Percentiles rank a stretch among this genome's conserved stretches.
These are phyloP conservation scores for Macrolepiota fuliginosa DNA, from an alignment of 768 basidiomycete genomes.

Conservation along the genomic window DNA sequence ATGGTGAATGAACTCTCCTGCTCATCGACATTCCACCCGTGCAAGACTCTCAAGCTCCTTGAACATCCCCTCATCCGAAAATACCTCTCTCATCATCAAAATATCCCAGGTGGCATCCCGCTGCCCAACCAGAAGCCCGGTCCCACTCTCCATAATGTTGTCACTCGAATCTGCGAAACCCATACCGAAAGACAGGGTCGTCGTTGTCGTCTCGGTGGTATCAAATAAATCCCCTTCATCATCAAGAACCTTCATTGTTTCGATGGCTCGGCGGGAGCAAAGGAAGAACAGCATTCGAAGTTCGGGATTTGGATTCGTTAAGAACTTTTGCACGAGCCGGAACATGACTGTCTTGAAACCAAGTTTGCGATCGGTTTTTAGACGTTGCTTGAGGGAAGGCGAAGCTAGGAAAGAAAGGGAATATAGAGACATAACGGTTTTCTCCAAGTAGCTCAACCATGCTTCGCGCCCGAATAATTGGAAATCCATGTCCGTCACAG, in stretches of 20 bases:
- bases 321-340: constrained; percentile 65
- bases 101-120: constrained; percentile 71
- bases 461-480: constrained; percentile 56
- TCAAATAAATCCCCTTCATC: constrained; percentile 75
- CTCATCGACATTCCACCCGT: constrained; percentile 62
- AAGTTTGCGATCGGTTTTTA: constrained; percentile 64
- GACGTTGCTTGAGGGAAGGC: constrained; percentile 64
- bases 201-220: constrained; percentile 55
- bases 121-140: constrained; percentile 70
- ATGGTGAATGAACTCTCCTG: neutral
- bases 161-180: constrained; percentile 78
- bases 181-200: constrained; percentile 80
- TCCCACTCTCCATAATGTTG: constrained; percentile 63
- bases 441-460: constrained; percentile 81
- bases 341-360: constrained; percentile 72
- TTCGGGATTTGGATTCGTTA: constrained; percentile 48
- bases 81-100: constrained; percentile 65
- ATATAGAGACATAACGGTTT: constrained; percentile 79
- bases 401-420: constrained; percentile 82
- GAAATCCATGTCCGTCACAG: constrained; percentile 75
- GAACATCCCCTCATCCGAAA: constrained; percentile 65
- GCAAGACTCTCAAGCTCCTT: constrained; percentile 77
- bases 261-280: constrained; percentile 64
- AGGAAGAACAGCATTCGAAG: constrained; percentile 50
- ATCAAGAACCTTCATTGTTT: constrained; percentile 78